Evolutionary conservation across 495 filamentous ascomycete genomes (phyloP), one percentile per base, ranked within the genome.

Genomic region (Jackrogersella multiformis): DNA sequence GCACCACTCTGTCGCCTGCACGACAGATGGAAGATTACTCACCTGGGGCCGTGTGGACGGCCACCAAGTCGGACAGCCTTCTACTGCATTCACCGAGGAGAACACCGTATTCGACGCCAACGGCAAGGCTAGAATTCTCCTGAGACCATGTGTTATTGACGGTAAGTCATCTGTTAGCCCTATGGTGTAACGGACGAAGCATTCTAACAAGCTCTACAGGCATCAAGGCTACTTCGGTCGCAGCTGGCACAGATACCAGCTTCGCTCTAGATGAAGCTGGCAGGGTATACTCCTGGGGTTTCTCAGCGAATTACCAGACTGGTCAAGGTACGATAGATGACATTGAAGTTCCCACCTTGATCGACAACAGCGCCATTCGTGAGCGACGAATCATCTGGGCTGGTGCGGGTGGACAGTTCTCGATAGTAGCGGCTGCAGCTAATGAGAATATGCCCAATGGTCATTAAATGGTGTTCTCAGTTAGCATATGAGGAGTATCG

Each of bases 281-380:
- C 6, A 78, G 78, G 35, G 86, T 87, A 2, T 89, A 82, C 61
- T 81, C 81, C n/a, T 92, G 89, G 90, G 89, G 89, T 0, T 90
- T 89, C 74, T 85, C 81, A n/a, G 78, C 78, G 9, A 85, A 83
- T 52, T 89, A 86, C 65, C 89, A 91, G 74, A 85, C 85, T n/a
- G 89, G 88, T 1, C 82, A 80, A 32, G 86, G 85, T 0, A 80
- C 77, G 8, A 77, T 71, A 2, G 84, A 85, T 7, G 85, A 87
- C 61, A 73, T 90, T 21, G 71, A 81, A 35, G 63, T 79, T 10
- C 83, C 88, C 0, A 88, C 82, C 0, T 56, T 80, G 24, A 84
- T 92, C 44, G 81, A 86, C 61, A 88, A 88, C 66, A 83, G 79
- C 0, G 85, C 87, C 5, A 79, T 88, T 10, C 77, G 77, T 16